These are phyloP conservation scores for Antitrichia curtipendula DNA, from an alignment of 225 moss, liverwort and hornwort genomes.

Conservation along the genomic window DNA sequence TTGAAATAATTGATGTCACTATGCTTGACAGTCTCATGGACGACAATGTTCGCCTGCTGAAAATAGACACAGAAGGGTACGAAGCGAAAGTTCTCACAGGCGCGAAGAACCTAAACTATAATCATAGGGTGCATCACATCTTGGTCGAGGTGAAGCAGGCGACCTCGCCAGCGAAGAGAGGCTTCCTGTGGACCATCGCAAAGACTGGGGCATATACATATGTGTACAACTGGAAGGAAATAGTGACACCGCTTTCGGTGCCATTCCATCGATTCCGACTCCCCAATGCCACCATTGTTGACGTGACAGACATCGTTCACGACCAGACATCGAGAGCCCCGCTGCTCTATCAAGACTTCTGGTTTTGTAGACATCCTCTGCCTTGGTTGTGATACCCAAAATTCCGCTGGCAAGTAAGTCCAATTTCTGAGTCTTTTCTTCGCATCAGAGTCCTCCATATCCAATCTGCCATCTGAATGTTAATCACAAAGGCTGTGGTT, in stretches of 20 bases:
- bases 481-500: not conserved
- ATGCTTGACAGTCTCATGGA: constrained; percentile 11
- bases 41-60: constrained; percentile 7
- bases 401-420: not conserved
- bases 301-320: constrained; percentile 5
- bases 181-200: constrained; percentile 12
- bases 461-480: not conserved
- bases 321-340: not conserved
- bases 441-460: not conserved
- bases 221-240: constrained; percentile 26
- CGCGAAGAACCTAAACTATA: not conserved
- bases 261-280: not conserved
- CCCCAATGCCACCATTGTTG: constrained; percentile 12
- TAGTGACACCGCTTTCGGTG: not conserved
- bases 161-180: not conserved
- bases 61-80: constrained; percentile 13
- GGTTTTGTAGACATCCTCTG: constrained; percentile 22
- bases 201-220: not conserved
- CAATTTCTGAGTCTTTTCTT: not conserved
- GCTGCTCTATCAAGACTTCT: constrained; percentile 11
- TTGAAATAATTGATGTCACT: not conserved
- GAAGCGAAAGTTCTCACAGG: constrained; percentile 10
- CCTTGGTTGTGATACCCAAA: constrained; percentile 7
- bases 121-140: constrained; percentile 5
- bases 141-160: constrained; percentile 19